Conservation (phyloP, 345 rosid genomes). For the Clausena lansium region DNA sequence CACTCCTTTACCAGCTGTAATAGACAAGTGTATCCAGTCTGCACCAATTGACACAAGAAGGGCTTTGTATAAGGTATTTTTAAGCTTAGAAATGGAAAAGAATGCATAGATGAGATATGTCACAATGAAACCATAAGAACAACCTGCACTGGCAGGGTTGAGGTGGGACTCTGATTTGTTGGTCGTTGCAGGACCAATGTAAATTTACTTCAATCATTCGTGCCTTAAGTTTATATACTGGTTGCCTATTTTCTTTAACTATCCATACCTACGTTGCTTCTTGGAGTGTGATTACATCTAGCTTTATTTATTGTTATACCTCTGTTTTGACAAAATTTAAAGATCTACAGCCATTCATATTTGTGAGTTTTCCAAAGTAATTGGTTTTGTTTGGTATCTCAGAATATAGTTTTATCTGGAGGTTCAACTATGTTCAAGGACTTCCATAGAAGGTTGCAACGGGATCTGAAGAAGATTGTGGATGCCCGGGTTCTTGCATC, state of each 20-base stretch:
- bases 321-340: not conserved
- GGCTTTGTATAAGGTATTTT: conserved; percentile 82
- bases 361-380: not conserved
- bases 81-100: not conserved
- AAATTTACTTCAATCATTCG: not conserved
- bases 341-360: not conserved
- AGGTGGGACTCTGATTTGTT: not conserved
- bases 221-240: not conserved
- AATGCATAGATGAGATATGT: conserved; percentile 11
- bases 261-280: not conserved
- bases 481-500: conserved; percentile 87
- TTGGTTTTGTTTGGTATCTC: conserved; percentile 25
- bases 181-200: not conserved
- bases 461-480: conserved; percentile 93
- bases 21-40: conserved; percentile 95
- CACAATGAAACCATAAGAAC: not conserved
- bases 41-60: conserved; percentile 98
- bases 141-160: not conserved
- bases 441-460: conserved; percentile 92
- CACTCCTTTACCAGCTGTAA: conserved; percentile 79
- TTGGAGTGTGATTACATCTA: not conserved
- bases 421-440: conserved; percentile 99
- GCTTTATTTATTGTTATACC: not conserved
- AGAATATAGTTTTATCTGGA: conserved; percentile 97
- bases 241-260: not conserved